Evolutionary conservation across 345 rosid species (phyloP), one percentile per base, ranked within the genome.

Genomic region (Aquilaria malaccensis): DNA sequence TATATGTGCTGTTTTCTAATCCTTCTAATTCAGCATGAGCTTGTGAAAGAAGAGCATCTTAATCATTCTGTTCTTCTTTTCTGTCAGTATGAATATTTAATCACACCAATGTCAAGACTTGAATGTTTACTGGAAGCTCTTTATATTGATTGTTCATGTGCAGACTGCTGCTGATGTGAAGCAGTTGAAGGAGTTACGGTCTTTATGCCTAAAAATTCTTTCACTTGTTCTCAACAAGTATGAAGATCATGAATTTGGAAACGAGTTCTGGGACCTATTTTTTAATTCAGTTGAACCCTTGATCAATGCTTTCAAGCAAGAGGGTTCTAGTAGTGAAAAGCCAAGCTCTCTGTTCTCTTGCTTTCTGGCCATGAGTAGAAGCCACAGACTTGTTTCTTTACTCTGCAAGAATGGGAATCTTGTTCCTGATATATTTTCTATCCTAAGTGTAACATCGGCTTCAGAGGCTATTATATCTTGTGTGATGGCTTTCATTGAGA

Each of bases 251-350:
- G 83, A 86, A 68, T 82, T 84, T 77, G 95, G 83, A 52, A 30
- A 68, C 41, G 89, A 85, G 57, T 86, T 86, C 71, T 94, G 97
- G 99, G 83, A 88, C 74, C 76, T 90, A 56, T 86, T 88, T 84
- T 94, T 94, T 73, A 58, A 50, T 53, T 87, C 96, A 5, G 81
- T 85, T 49, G 79, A 82, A 73, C 80, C 93, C 15, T 77, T 90
- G 73, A 77, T 88, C 60, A 69, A 79, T 70, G 80, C 77, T 68
- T 90, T 94, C 77, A 88, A 84, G 86, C 85, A 82, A 66, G 95
- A 88, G 71, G 92, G 97, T 66, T 83, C 97, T 64, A 94, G 97
- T 67, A 94, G 99, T 55, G 87, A 86, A 81, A 94, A 81, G 77
- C 90, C 96, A 48, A 94, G 97, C 72, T 83, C 97, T 14, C 73